Evolutionary conservation across 257 asterid species (phyloP).

Genomic region (Paulownia fortunei): DNA sequence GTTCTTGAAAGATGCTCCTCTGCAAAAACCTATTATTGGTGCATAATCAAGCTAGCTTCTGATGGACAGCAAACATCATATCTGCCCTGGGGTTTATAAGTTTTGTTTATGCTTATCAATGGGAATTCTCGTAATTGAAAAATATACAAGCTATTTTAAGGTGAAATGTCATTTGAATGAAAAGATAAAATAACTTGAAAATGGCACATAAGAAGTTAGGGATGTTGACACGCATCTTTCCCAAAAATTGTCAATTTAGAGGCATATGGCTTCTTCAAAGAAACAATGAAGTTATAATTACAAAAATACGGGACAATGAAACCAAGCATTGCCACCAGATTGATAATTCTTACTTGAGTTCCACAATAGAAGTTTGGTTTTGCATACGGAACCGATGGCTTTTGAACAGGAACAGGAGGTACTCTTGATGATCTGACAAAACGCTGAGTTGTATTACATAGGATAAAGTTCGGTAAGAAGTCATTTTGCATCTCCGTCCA

Average conservation of each 20-base stretch:
- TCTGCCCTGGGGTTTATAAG: not conserved
- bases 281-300: slow-evolving; percentile 10
- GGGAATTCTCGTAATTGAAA: not conserved
- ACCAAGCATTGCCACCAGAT: not conserved
- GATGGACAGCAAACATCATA: slow-evolving; percentile 5
- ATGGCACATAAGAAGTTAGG: slow-evolving; percentile 1
- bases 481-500: slow-evolving; percentile 99
- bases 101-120: not conserved
- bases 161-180: not conserved
- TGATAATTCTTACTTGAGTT: slow-evolving; percentile 72
- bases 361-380: slow-evolving; percentile 96
- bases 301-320: slow-evolving; percentile 17
- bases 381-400: slow-evolving; percentile 92
- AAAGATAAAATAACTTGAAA: not conserved
- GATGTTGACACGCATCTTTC: not conserved
- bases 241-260: slow-evolving; percentile 6
- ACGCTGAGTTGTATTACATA: slow-evolving; percentile 98
- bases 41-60: slow-evolving; percentile 2
- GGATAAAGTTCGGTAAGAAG: slow-evolving; percentile 91
- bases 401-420: slow-evolving; percentile 79
- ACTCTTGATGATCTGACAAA: slow-evolving; percentile 89
- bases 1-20: not conserved
- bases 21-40: not conserved
- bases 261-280: not conserved
- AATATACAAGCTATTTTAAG: not conserved